Evolutionary conservation across 2,329 filamentous ascomycete genomes (phyloP).

Genomic region (Colletotrichum sp.): DNA sequence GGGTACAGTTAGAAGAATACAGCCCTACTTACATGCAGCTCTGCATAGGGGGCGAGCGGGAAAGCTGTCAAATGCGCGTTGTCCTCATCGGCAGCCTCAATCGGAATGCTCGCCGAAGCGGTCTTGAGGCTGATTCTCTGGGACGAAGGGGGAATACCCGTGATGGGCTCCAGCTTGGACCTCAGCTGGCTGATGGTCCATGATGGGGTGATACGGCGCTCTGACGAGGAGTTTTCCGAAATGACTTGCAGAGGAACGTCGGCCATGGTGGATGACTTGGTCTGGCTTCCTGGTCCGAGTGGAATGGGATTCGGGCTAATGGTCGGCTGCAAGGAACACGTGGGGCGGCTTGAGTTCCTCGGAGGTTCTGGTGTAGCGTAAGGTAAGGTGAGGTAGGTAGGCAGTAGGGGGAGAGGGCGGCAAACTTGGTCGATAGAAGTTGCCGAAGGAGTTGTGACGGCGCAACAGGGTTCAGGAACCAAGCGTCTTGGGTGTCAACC

Average conservation of each 20-base stretch:
- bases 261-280: conserved; percentile 53
- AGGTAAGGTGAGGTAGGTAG: background rate
- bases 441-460: background rate
- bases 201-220: conserved; percentile 89
- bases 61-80: conserved; percentile 67
- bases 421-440: background rate
- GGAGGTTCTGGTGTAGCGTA: background rate
- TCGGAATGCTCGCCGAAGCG: conserved; percentile 63
- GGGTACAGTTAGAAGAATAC: background rate
- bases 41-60: conserved; percentile 74
- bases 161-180: conserved; percentile 88
- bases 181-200: conserved; percentile 90
- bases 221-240: conserved; percentile 80
- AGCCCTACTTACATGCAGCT: conserved; percentile 73
- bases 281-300: background rate
- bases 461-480: conserved; percentile 7
- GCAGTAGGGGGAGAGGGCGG: background rate
- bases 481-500: background rate
- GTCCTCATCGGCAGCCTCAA: conserved; percentile 78
- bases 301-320: background rate
- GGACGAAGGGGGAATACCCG: conserved; percentile 81
- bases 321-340: conserved; percentile 26
- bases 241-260: conserved; percentile 79
- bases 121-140: conserved; percentile 79
- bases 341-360: conserved; percentile 12